Evolutionary conservation across 1,139 yeast species (phyloP), one percentile per base, ranked within the genome.

Genomic region (Protomyces inundatus): DNA sequence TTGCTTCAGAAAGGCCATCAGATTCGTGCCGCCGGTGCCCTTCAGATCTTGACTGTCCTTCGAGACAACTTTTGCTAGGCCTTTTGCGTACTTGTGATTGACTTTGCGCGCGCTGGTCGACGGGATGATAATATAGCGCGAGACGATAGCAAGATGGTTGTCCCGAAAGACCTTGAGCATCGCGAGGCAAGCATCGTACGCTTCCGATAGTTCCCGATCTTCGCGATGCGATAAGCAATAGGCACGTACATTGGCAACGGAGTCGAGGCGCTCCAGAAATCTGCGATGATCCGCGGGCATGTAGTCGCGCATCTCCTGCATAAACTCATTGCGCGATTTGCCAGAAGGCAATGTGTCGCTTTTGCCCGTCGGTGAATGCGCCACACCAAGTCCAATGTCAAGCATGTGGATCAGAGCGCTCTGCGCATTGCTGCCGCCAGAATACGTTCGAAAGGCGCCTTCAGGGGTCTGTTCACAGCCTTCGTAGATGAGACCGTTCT

Each of bases 351-450:
- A 0, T 82, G 82, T 73, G 69, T 83, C 83, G 16, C 35, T 30
- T 12, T 40, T 42, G 6, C 62, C 56, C n/a, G 91, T 85, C 7
- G 95, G 86, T 69, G 80, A 81, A 74, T 91, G 98, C 66, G 85
- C 85, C 23, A 91, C 86, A 55, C 84, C 84, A 53, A 91, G 79
- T 14, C 90, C 74, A 35, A 89, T 82, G 73, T 91, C 98, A 68
- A 91, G 78, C 51, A 90, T 87, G 75, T 91, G 97, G 66, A 91
- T 88, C 69, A 90, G 79, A 1, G 97, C 89, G 57, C 93, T 85
- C 75, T 91, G 98, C 0, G 97, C 97, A 73, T 91, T 91, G 10
- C 96, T 88, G 0, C 98, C 98, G 33, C 98, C 98, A 5, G 96
- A 81, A 73, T 82, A 88, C 37, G 80, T 75, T 67, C 88, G 79